phyloP scores from a whole-genome alignment of 257 asterid species.

The Apocynum venetum region DNA sequence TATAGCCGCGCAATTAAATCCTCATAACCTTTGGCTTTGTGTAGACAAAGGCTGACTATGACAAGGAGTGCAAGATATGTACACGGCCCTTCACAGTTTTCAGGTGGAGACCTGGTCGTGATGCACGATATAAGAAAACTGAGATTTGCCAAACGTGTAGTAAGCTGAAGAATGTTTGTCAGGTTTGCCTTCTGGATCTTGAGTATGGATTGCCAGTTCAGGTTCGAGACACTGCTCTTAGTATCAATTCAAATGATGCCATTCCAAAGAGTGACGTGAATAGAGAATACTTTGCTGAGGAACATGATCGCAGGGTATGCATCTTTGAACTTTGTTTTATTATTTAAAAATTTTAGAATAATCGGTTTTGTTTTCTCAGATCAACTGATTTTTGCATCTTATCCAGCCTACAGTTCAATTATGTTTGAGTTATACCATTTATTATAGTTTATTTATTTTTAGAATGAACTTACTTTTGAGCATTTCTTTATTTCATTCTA shows the following conservation, averaged over 20 bases:
- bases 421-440: too few species aligned
- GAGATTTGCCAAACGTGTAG: conserved; percentile 99
- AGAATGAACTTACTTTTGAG: too few species aligned
- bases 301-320: conserved; percentile 91
- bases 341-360: not conserved
- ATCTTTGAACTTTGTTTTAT: conserved; percentile 1
- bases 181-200: conserved; percentile 96
- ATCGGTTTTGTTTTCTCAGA: not conserved
- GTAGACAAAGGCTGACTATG: conserved; percentile 94
- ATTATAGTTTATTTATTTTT: too few species aligned
- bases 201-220: conserved; percentile 98
- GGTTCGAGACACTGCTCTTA: conserved; percentile 91
- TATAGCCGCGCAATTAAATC: not conserved
- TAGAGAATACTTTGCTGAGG: conserved; percentile 94
- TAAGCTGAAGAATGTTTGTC: conserved; percentile 96
- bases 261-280: conserved; percentile 98
- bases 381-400: not conserved
- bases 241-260: conserved; percentile 81
- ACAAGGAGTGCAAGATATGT: conserved; percentile 97
- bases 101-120: conserved; percentile 99
- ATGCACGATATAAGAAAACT: conserved; percentile 88
- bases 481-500: too few species aligned
- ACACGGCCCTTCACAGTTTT: conserved; percentile 93
- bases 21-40: not conserved
- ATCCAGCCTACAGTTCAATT: too few species aligned